Percentiles rank a stretch among this genome's conserved stretches.
These are phyloP conservation scores for Meyerozyma smithsonii DNA, from an alignment of 1,139 yeast species.

Conservation along the genomic window DNA sequence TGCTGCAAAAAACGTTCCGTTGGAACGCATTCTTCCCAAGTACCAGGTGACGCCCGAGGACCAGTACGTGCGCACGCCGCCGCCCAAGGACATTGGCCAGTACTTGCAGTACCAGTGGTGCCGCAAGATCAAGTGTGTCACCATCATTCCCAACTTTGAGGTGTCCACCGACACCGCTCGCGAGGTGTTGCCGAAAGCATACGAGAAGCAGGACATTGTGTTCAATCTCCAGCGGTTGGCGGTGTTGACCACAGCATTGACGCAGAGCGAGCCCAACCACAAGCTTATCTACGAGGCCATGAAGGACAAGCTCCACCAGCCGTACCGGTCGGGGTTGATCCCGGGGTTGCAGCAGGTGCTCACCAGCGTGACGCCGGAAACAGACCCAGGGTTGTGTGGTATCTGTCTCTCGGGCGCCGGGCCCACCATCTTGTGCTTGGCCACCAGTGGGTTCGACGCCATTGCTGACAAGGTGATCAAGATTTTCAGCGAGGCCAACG, in stretches of 20 bases:
- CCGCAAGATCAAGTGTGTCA: conserved; percentile 75
- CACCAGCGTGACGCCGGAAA: conserved; percentile 72
- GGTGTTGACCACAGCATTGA: conserved; percentile 64
- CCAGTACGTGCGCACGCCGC: conserved; percentile 17
- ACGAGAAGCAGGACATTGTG: conserved; percentile 77
- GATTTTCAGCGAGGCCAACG: conserved; percentile 62
- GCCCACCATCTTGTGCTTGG: conserved; percentile 91
- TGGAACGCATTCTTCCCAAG: conserved; percentile 78
- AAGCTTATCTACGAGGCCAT: conserved; percentile 85
- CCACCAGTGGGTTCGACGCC: conserved; percentile 80
- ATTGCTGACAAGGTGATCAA: conserved; percentile 73
- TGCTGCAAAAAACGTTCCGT: conserved; percentile 73
- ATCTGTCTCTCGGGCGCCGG: conserved; percentile 97
- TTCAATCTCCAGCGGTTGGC: conserved; percentile 67
- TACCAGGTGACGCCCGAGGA: conserved; percentile 62
- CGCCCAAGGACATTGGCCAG: conserved; percentile 81
- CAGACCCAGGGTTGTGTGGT: conserved; percentile 84
- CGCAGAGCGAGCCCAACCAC: conserved; percentile 76
- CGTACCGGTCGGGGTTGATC: conserved; percentile 82
- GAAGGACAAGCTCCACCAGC: conserved; percentile 97
- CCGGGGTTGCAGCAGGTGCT: conserved; percentile 88
- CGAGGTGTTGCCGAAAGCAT: conserved; percentile 77
- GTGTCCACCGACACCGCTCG: conserved; percentile 89
- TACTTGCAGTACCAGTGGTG: conserved; percentile 86
- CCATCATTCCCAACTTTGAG: conserved; percentile 90